Conservation (phyloP, 2,329 filamentous ascomycete species). For the Colletotrichum liriopes region DNA sequence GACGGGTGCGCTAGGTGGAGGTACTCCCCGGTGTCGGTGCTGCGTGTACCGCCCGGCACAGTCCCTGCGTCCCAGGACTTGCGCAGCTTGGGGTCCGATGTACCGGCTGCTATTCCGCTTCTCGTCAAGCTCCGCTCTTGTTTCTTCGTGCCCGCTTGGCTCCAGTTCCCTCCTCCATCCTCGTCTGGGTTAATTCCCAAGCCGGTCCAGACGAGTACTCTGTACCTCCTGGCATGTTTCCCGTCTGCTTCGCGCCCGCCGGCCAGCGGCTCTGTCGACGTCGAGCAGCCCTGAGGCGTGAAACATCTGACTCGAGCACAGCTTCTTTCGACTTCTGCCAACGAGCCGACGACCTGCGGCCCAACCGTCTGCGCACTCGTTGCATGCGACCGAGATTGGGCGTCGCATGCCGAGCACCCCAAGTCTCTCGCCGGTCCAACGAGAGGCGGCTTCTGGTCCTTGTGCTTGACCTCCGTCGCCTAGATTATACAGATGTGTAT, state of each 20-base stretch:
- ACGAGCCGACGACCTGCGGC: not conserved
- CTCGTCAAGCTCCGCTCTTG: constrained; percentile 22
- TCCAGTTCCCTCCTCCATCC: constrained; percentile 21
- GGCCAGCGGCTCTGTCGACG: not conserved
- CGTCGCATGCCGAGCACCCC: not conserved
- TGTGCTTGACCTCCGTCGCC: constrained; percentile 4
- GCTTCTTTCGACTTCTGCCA: not conserved
- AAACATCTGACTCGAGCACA: constrained; percentile 1
- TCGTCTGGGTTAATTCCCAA: constrained; percentile 26
- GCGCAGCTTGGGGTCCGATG: not conserved
- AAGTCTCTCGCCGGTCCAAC: not conserved
- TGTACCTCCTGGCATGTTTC: not conserved
- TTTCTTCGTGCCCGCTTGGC: constrained; percentile 24
- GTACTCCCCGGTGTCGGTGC: not conserved
- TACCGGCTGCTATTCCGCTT: constrained; percentile 6
- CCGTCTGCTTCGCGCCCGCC: not conserved
- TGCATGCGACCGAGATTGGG: not conserved
- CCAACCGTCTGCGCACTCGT: not conserved
- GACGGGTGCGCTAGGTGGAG: constrained; percentile 15
- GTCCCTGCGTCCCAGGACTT: not conserved
- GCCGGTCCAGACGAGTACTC: not conserved
- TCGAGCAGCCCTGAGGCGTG: not conserved
- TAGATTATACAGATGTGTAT: not conserved
- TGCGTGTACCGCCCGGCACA: not conserved
- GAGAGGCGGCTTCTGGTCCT: not conserved